Base-by-base conservation (phyloP, 2,329 filamentous ascomycete genomes). In the Aspergillus sojae region DNA sequence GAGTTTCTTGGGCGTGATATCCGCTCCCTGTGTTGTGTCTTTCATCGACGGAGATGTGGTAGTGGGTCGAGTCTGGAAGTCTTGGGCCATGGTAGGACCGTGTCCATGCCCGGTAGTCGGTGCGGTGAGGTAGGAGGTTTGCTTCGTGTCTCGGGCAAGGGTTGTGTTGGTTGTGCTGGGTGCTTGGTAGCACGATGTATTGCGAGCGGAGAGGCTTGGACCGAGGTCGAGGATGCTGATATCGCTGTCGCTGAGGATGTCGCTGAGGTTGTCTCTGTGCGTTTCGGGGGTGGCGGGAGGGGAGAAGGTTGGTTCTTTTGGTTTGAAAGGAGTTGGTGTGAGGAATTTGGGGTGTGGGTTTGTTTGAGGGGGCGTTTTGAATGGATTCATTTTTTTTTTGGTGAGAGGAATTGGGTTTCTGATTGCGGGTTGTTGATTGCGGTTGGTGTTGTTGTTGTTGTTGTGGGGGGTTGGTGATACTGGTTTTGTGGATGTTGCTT, bases 211-310 rank as follows among this genome's bases (percentile, higher is more conserved):
- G 11, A 70, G 32, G 39, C 67, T 65, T 0, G 71, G 70, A 1
- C 71, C 71, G 1, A 75, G 58, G 56, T 74, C 73, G 2, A 75
- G 65, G 5, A 66, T 43, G 32, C 70, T 73, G 62, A 74, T 73
- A 5, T 74, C 71, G 28, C 68, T 72, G 19, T 74, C 70, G 39
- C 66, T 70, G 9, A 64, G 58, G 11, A 63, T 48, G 30, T 63
- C 52, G 52, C 50, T 53, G 19, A 34, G 28, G 19, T 21, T n/a
- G 52, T 36, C 32, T 54, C n/a, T 54, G 28, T 34, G 9, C 5
- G 52, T 16, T 36, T 54, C 12, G n/a, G 52, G 12, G 12, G 52
- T 54, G 16, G 4, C 36, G 7, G 19, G 30, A n/a, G 52, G 19
- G 32, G 30, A 16, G 30, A n/a, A 10, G 11, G 7, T 34, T 23